Evolutionary conservation across 306 rosid genomes (phyloP).

Genomic region (Geum urbanum): DNA sequence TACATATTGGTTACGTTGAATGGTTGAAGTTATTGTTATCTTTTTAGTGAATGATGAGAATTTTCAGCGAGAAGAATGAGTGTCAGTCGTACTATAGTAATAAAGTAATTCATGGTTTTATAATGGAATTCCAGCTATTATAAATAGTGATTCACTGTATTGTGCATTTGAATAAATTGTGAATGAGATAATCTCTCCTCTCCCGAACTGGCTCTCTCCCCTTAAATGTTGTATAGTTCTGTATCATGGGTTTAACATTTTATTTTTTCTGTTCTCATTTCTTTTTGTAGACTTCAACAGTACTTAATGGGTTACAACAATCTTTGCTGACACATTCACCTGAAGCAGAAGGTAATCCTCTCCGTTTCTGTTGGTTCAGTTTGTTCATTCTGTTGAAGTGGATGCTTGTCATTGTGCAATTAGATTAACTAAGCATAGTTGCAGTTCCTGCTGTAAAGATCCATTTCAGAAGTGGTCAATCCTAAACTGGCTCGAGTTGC

Average conservation of each 20-base stretch:
- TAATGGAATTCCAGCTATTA: background rate
- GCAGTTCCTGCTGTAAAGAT: background rate
- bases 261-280: conserved; percentile 3
- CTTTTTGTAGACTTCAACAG: conserved; percentile 43
- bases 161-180: background rate
- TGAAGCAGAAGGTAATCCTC: conserved; percentile 46
- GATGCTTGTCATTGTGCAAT: background rate
- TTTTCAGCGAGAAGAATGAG: background rate
- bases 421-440: background rate
- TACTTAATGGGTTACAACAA: conserved; percentile 26
- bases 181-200: background rate
- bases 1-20: conserved; percentile 1
- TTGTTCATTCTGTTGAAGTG: background rate
- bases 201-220: background rate
- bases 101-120: background rate
- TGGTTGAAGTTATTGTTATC: background rate
- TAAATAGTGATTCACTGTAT: background rate
- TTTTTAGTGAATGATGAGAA: background rate
- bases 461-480: too few relatives aligned
- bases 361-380: conserved; percentile 8
- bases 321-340: conserved; percentile 23
- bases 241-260: background rate
- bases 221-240: background rate
- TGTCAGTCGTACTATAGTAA: background rate
- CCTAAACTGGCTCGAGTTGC: too few relatives aligned